Evolutionary conservation across 2,329 filamentous ascomycete species (phyloP).

Genomic region (Camillea tinctor): DNA sequence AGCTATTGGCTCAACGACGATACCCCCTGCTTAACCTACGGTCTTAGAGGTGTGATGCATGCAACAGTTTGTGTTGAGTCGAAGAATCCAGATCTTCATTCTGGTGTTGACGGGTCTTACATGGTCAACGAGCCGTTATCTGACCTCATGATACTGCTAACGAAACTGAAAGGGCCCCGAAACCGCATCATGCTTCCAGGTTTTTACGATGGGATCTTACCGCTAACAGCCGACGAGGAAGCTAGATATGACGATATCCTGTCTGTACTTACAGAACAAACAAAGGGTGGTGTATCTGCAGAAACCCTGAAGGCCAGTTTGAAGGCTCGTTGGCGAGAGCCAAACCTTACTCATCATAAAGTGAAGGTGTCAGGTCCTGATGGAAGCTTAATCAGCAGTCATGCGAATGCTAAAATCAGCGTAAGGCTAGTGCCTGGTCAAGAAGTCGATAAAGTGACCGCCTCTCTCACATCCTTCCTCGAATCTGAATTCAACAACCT

Average conservation of each 20-base stretch:
- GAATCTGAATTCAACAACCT: conserved; percentile 69
- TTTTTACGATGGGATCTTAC: conserved; percentile 83
- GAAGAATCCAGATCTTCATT: conserved; percentile 84
- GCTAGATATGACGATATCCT: conserved; percentile 82
- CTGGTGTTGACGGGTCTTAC: conserved; percentile 92
- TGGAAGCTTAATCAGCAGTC: conserved; percentile 85
- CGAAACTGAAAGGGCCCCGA: conserved; percentile 75
- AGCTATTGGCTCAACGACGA: conserved; percentile 98
- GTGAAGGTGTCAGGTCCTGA: conserved; percentile 92
- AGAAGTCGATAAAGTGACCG: conserved; percentile 74
- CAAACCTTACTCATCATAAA: conserved; percentile 88
- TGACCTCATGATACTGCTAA: conserved; percentile 80
- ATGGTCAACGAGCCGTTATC: conserved; percentile 89
- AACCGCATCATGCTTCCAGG: conserved; percentile 82
- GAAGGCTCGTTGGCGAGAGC: conserved; percentile 93
- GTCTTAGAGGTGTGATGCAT: conserved; percentile 88
- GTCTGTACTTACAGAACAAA: conserved; percentile 69
- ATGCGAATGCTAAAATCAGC: conserved; percentile 85
- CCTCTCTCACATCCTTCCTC: conserved; percentile 65
- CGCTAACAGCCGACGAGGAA: conserved; percentile 72
- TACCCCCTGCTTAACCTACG: conserved; percentile 92
- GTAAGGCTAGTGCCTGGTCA: conserved; percentile 93
- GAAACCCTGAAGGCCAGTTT: conserved; percentile 77
- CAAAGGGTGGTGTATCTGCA: conserved; percentile 58
- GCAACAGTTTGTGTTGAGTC: conserved; percentile 88